phyloP scores from a whole-genome alignment of 441 rosid species.

The Pelargonium australe region DNA sequence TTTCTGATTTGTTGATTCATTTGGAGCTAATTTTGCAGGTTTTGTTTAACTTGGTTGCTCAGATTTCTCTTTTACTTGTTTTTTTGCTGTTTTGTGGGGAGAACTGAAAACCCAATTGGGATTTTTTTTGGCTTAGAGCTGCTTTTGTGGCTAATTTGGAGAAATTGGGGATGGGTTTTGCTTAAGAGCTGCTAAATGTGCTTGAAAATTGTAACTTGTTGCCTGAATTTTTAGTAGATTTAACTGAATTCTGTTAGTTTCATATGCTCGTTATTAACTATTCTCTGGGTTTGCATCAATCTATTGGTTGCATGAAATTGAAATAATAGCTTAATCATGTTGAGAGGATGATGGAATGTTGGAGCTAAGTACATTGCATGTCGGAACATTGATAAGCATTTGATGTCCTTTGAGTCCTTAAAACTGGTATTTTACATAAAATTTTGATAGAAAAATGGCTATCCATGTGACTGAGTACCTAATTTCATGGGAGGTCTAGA shows the following conservation, averaged over 20 bases:
- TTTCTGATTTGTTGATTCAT: neutral
- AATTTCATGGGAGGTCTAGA: too few relatives aligned
- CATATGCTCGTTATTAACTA: neutral
- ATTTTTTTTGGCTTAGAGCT: constrained; percentile 8
- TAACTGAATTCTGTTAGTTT: neutral
- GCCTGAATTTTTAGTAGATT: neutral
- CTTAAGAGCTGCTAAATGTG: neutral
- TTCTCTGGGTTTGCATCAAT: neutral
- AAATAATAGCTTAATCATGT: neutral
- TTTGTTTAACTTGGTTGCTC: neutral
- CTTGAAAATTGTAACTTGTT: neutral
- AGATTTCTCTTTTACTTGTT: neutral
- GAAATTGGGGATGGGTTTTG: neutral
- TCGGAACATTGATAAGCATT: too few relatives aligned
- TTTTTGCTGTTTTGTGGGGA: neutral
- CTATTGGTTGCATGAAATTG: neutral
- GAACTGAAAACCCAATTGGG: constrained; percentile 6
- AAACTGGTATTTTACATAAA: too few relatives aligned
- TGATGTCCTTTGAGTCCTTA: too few relatives aligned
- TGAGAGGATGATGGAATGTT: too few relatives aligned
- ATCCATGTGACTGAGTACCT: too few relatives aligned
- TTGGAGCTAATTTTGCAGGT: neutral
- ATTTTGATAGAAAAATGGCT: too few relatives aligned
- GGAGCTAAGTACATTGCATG: too few relatives aligned
- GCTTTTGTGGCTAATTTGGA: constrained; percentile 11